Conservation (phyloP, 2,329 filamentous ascomycete genomes). For the Penicillium sclerotigenum region DNA sequence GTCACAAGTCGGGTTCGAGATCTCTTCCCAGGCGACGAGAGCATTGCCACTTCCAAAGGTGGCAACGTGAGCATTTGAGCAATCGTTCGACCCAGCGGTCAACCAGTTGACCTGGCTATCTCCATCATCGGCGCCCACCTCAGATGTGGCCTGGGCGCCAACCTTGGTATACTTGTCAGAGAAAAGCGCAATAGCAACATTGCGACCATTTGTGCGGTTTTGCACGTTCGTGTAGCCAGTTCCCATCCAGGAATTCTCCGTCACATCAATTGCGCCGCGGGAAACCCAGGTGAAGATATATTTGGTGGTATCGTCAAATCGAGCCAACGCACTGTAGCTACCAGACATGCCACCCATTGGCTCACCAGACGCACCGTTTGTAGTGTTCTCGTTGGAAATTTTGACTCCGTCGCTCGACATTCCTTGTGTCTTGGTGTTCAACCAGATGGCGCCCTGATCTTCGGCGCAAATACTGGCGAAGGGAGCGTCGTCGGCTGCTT, state of each 20-base stretch:
- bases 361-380: slow-evolving; percentile 58
- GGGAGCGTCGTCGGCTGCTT: slow-evolving; percentile 57
- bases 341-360: slow-evolving; percentile 63
- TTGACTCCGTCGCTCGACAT: slow-evolving; percentile 55
- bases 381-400: slow-evolving; percentile 61
- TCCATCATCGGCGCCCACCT: slow-evolving; percentile 52
- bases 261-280: slow-evolving; percentile 56
- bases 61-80: slow-evolving; percentile 58
- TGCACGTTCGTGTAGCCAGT: slow-evolving; percentile 51
- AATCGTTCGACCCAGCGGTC: slow-evolving; percentile 52
- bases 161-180: slow-evolving; percentile 58
- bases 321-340: slow-evolving; percentile 57
- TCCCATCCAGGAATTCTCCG: slow-evolving; percentile 58
- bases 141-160: slow-evolving; percentile 53
- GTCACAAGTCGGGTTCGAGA: slow-evolving; percentile 54
- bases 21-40: slow-evolving; percentile 61
- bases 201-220: slow-evolving; percentile 57
- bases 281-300: slow-evolving; percentile 65
- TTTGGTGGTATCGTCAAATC: slow-evolving; percentile 50
- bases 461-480: slow-evolving; percentile 60
- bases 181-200: slow-evolving; percentile 58
- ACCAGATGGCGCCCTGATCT: slow-evolving; percentile 62
- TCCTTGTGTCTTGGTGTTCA: slow-evolving; percentile 58
- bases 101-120: slow-evolving; percentile 61
- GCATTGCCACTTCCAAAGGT: slow-evolving; percentile 53